A percentile compares a stretch with the other conserved stretches of the same genome.
These are phyloP conservation scores for Cladosporium sp. DNA, from an alignment of 2,329 filamentous ascomycete species.

Conservation along the genomic window DNA sequence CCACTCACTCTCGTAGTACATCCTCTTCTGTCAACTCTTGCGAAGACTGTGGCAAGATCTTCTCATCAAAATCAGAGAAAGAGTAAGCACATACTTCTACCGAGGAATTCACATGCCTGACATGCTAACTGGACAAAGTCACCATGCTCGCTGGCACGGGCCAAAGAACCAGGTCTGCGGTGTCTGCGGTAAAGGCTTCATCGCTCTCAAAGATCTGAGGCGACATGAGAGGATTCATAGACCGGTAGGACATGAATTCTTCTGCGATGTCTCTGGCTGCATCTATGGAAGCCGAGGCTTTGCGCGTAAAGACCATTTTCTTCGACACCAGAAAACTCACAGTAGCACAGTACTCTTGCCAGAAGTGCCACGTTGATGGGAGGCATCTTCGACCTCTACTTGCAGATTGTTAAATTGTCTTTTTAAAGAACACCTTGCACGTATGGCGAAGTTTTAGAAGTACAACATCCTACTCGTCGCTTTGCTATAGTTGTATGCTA, in stretches of 20 bases:
- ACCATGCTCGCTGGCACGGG: slow-evolving; percentile 4
- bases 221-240: not conserved
- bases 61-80: not conserved
- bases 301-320: not conserved
- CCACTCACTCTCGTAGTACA: not conserved
- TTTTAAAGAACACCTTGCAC: no score
- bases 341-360: not conserved
- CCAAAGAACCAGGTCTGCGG: not conserved
- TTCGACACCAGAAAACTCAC: not conserved
- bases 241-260: not conserved
- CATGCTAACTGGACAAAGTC: not conserved
- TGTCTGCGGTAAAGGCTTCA: not conserved
- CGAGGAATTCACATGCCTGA: not conserved
- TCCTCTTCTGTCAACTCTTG: not conserved
- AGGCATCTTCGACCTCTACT: no score
- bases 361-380: no score
- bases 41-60: not conserved
- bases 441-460: no score
- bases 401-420: no score
- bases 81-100: not conserved
- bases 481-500: no score
- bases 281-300: not conserved
- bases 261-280: not conserved
- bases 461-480: no score
- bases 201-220: slow-evolving; percentile 1